These are phyloP conservation scores for Trifolium pratense DNA, from an alignment of 306 rosid genomes.

Conservation along the genomic window DNA sequence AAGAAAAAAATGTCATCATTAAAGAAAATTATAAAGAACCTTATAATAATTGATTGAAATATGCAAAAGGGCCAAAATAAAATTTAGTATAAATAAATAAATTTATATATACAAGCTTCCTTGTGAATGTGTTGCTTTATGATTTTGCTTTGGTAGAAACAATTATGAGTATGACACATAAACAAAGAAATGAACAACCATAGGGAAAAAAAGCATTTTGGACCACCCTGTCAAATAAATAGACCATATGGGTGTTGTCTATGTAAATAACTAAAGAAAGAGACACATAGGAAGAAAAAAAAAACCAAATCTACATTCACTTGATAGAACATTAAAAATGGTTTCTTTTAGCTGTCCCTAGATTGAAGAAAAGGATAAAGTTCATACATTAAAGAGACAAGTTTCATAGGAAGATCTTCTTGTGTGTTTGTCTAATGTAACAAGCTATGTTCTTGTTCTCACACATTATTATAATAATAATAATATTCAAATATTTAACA, in stretches of 20 bases:
- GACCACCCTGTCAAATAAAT: slow-evolving; percentile 65
- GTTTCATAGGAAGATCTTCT: slow-evolving; percentile 40
- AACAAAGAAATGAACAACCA: slow-evolving; percentile 49
- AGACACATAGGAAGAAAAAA: slow-evolving; percentile 42
- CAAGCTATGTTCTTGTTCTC: slow-evolving; percentile 42
- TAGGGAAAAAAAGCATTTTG: slow-evolving; percentile 52
- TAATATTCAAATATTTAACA: slow-evolving; percentile 29
- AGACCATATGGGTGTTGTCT: slow-evolving; percentile 57
- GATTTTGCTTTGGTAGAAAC: slow-evolving; percentile 48
- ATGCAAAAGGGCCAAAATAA: slow-evolving; percentile 5
- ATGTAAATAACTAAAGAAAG: slow-evolving; percentile 40
- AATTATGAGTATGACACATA: slow-evolving; percentile 49
- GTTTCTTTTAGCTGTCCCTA: slow-evolving; percentile 75
- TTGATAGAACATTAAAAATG: slow-evolving; percentile 41
- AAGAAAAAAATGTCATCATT: slow-evolving; percentile 29
- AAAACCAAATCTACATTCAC: slow-evolving; percentile 57
- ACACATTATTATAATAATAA: slow-evolving; percentile 28
- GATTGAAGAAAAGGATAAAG: slow-evolving; percentile 84
- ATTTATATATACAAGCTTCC: slow-evolving; percentile 36
- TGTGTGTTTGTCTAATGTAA: slow-evolving; percentile 25
- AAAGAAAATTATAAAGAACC: slow-evolving; percentile 7
- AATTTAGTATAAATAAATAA: neutral
- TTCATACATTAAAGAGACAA: slow-evolving; percentile 48
- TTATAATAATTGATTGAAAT: slow-evolving; percentile 42
- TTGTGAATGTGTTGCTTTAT: slow-evolving; percentile 48